Base-by-base conservation (phyloP, 306 rosid species). In the Vigna nakashimae region DNA sequence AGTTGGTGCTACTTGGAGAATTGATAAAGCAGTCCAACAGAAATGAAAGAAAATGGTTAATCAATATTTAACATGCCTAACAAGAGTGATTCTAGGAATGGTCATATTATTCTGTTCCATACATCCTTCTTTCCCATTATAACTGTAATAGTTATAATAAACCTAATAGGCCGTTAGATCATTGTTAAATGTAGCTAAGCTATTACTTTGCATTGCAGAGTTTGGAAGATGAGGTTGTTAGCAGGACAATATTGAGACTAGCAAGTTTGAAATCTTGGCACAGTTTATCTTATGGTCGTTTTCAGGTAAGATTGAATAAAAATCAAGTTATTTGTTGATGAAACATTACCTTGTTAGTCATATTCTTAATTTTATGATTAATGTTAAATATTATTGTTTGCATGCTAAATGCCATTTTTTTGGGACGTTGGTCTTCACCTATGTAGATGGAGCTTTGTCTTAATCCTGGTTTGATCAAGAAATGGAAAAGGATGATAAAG, bases 141-240 rank as follows among this genome's bases (percentile, higher is more conserved):
- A 78, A 7, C 60, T 55, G 13, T 49, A 65, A 69, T 65, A 30
- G 48, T 75, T 70, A 70, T 53, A 6, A 53, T 16, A 56, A 84
- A 75, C 50, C 36, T 43, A 69, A 17, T 57, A 34, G 30, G 66
- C 71, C 42, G 59, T 26, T 72, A 16, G 71, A 63, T 52, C 28
- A 69, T 26, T 69, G 75, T 69, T 78, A 43, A 28, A 24, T 63
- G 49, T 50, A 36, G 67, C 75, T 62, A 67, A 57, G 36, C 77
- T 71, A 55, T 55, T 50, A 50, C 5, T 73, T 74, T 71, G 52
- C 74, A 52, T 85, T 65, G 73, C 93, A 92, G 98, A 95, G 99
- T 83, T 91, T 95, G 88, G 99, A 91, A 90, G 99, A 95, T 81
- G 99, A 91, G 84, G 84, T 95, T 67, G 99, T 92, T 78, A 95